Percentiles rank a stretch among this genome's conserved stretches.
phyloP scores from a whole-genome alignment of 306 rosid species.

The Canavalia gladiata region DNA sequence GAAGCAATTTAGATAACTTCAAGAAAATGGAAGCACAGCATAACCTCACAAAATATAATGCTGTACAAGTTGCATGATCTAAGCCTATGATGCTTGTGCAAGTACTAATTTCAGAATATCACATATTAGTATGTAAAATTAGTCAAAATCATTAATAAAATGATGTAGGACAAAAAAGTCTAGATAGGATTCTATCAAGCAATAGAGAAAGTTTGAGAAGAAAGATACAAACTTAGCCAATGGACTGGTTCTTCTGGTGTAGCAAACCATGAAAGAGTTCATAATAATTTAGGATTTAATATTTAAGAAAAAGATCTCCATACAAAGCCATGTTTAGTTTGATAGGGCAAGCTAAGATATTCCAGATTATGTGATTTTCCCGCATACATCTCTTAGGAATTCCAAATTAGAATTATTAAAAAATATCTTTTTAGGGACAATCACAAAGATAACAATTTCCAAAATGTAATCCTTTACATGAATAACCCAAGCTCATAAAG shows the following conservation, averaged over 20 bases:
- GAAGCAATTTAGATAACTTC: conserved; percentile 51
- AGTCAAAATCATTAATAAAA: conserved; percentile 17
- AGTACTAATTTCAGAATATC: conserved; percentile 26
- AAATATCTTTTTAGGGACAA: not conserved
- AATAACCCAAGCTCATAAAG: not conserved
- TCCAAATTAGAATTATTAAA: conserved; percentile 22
- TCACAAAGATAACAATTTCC: not conserved
- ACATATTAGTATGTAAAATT: conserved; percentile 19
- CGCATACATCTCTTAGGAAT: conserved; percentile 14
- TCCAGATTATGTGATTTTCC: conserved; percentile 8
- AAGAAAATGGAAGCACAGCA: conserved; percentile 18
- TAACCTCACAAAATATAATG: conserved; percentile 23
- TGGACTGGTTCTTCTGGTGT: not conserved
- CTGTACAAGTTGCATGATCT: conserved; percentile 31
- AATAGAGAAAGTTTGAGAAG: conserved; percentile 28
- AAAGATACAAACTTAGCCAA: conserved; percentile 10
- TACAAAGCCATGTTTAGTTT: not conserved
- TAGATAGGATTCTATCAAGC: conserved; percentile 26
- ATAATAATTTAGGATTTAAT: not conserved
- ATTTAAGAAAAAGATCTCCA: conserved; percentile 3
- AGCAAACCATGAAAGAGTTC: not conserved
- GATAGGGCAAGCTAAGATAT: conserved; percentile 18
- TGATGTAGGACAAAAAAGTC: conserved; percentile 9
- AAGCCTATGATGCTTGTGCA: conserved; percentile 7
- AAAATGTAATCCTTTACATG: conserved; percentile 8